Conservation (phyloP, 331 rosid genomes). For the Erythrophleum ivorense region DNA sequence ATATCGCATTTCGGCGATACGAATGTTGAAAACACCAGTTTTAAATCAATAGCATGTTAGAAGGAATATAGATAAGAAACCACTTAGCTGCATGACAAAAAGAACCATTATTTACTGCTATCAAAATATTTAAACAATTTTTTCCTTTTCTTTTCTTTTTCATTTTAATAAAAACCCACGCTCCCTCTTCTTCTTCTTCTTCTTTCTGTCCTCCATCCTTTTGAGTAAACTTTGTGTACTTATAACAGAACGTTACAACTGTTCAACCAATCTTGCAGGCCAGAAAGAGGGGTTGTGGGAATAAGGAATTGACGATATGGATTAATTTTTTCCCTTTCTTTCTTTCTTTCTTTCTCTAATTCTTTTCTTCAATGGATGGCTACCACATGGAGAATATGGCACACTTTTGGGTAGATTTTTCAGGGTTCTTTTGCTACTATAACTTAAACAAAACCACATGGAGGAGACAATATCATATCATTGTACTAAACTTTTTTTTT, state of each 20-base stretch:
- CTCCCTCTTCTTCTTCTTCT: too few species aligned
- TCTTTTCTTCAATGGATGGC: conserved; percentile 15
- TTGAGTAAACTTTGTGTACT: background rate
- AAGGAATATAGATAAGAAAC: conserved; percentile 50
- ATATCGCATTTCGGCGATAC: conserved; percentile 48
- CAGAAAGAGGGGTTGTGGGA: background rate
- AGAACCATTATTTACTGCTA: conserved; percentile 9
- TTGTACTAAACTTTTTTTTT: background rate
- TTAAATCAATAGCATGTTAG: conserved; percentile 16
- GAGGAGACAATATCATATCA: conserved; percentile 30
- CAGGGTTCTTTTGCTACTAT: conserved; percentile 25
- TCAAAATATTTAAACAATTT: too few species aligned
- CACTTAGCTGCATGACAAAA: conserved; percentile 38
- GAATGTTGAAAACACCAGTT: conserved; percentile 60
- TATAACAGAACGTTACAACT: background rate
- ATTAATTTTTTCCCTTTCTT: background rate
- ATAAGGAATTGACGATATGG: background rate
- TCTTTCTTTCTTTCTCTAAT: background rate
- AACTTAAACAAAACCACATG: conserved; percentile 3
- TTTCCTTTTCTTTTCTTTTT: too few species aligned
- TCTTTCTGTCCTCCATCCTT: too few species aligned
- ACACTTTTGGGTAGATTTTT: background rate
- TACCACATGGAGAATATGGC: conserved; percentile 35
- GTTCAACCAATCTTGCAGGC: background rate
- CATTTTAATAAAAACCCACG: too few species aligned